These are phyloP conservation scores for Flaveria linearis DNA, from an alignment of 129 eudicot genomes.

Conservation along the genomic window DNA sequence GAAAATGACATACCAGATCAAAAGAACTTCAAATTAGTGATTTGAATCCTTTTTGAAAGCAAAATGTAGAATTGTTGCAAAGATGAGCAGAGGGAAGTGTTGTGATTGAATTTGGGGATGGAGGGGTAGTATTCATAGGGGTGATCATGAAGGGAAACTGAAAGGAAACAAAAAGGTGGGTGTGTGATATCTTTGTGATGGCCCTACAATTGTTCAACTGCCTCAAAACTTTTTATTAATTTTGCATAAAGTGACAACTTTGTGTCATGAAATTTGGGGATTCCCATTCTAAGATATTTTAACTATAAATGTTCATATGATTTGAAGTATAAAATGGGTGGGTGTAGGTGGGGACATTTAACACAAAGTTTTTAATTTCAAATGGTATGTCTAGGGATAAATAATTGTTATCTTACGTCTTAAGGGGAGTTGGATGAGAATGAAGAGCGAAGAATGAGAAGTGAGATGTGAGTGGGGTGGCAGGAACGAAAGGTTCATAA, in stretches of 20 bases:
- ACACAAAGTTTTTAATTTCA: background rate
- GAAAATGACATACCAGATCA: slow-evolving; percentile 39
- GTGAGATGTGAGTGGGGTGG: too few species aligned
- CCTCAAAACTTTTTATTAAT: slow-evolving; percentile 4
- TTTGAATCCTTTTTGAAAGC: slow-evolving; percentile 3
- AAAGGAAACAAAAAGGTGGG: slow-evolving; percentile 44
- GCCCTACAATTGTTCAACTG: slow-evolving; percentile 35
- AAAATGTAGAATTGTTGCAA: slow-evolving; percentile 3
- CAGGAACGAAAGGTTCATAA: too few species aligned
- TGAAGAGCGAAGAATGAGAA: too few species aligned
- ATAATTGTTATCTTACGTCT: too few species aligned
- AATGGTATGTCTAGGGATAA: too few species aligned
- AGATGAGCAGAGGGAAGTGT: slow-evolving; percentile 21
- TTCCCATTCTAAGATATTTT: slow-evolving; percentile 4
- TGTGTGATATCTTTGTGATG: slow-evolving; percentile 37
- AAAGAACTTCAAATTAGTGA: slow-evolving; percentile 16
- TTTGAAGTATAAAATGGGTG: background rate
- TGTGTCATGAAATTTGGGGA: slow-evolving; percentile 20
- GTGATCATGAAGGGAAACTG: slow-evolving; percentile 26
- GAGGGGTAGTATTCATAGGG: slow-evolving; percentile 18
- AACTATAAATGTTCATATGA: too few species aligned
- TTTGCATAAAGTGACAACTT: slow-evolving; percentile 14
- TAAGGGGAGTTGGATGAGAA: too few species aligned
- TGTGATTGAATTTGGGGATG: slow-evolving; percentile 5
- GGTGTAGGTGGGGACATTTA: background rate